Evolutionary conservation across 73 alveolate species (phyloP), one percentile per base, ranked within the genome.

Genomic region (Durusdinium trenchii): DNA sequence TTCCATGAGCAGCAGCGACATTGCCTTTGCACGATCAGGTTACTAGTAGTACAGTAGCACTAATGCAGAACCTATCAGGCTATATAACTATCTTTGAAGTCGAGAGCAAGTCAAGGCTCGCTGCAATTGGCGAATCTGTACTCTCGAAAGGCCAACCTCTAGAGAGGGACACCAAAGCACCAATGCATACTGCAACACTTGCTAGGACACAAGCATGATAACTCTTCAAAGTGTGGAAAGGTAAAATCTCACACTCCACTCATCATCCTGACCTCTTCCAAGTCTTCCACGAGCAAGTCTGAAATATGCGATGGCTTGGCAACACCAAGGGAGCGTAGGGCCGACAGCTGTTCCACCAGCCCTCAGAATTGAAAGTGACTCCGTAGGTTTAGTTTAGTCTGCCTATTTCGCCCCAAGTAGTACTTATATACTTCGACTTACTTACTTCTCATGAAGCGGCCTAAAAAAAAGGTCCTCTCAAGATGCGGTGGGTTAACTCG

Each of bases 91-190:
- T 18, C 36, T 12, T 40, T 71, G 4, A 10, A 12, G 30, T 51
- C 10, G 2, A 45, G 1, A 20, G 9, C 20, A 20, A 16, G 10
- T 71, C 35, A 18, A 38, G 42, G 9, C 10, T 71, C 51, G 30
- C 50, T 18, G 32, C 51, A 38, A 51, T 1, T 0, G 7, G 7
- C 51, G 42, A 9, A 36, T 71, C 42, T 38, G 26, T 36, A 26
- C 9, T 71, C 98, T 73, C 26, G 98, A 91, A 51, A 91, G 85
- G 57, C 98, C 98, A n/a, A 78, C 98, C 98, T 91, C 32, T 50
- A 26, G 52, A n/a, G 20, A 75, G 30, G 10, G 54, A 52, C n/a
- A 7, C 73, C 30, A 23, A 32, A 60, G 18, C n/a, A n/a, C n/a
- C n/a, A n/a, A n/a, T n/a, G n/a, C 30, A 23, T 60, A 23, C 30